Evolutionary conservation across 2,329 filamentous ascomycete genomes (phyloP), one percentile per base, ranked within the genome.

Genomic region (Claviceps africana): DNA sequence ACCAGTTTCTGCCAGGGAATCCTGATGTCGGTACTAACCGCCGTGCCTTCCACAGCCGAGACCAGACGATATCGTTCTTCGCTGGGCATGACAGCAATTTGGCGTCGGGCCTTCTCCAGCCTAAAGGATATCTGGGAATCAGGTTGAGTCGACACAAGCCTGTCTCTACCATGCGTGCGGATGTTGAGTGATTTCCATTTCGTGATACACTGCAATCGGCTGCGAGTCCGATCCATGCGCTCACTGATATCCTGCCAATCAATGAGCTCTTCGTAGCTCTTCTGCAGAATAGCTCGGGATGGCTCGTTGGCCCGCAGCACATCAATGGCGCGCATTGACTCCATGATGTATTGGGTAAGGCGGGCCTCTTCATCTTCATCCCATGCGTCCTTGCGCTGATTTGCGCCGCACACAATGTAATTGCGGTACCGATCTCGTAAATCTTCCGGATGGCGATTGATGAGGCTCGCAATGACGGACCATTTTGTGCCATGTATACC

Each of bases 351-450:
- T 1, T 68, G 62, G 1, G 71, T 69, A 28, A 87, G 67, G 10
- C 62, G 66, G 0, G 67, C 64, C 59, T 85, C 81, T 59, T 89
- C 85, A 0, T 74, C 70, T 19, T 75, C 65, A 1, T 70, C 72
- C 85, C 86, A 89, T 1, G 67, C 64, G 35, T 77, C 75, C 43
- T 70, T 75, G 33, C 72, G 72, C 52, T 71, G 69, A 0, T 71
- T 73, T 6, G 75, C 70, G 21, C 76, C 76, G 51, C 78, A 82
- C 46, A 82, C 68, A 22, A 85, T 67, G 59, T 84, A 81, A 59
- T 87, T 85, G 40, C 81, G 74, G 71, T 82, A 86, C 3, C 85
- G 79, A 62, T 88, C 84, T 49, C 83, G 77, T 50, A 82, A 74
- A 61, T 88, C 83, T 54, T 81, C 77, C 0, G 77, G 72, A 40